These are phyloP conservation scores for Ophiostoma sp. DNA, from an alignment of 2,329 filamentous ascomycete species.

Conservation along the genomic window DNA sequence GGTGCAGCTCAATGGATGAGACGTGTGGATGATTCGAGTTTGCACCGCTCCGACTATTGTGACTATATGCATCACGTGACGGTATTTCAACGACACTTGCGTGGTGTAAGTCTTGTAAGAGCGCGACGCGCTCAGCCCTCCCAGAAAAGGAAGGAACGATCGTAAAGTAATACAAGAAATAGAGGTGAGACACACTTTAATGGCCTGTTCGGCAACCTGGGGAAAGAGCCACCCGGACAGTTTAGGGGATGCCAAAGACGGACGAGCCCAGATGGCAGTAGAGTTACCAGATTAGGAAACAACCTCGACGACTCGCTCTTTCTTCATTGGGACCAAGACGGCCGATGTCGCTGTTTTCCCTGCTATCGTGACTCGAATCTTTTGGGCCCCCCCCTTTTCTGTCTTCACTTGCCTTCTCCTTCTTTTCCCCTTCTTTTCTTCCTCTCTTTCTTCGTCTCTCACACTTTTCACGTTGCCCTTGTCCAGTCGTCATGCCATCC, in stretches of 20 bases:
- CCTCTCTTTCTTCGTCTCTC: not conserved
- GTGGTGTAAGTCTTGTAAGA: not conserved
- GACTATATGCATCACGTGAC: slow-evolving; percentile 10
- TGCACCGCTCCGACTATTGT: too few relatives aligned
- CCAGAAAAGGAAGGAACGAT: slow-evolving; percentile 3
- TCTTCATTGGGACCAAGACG: slow-evolving; percentile 8
- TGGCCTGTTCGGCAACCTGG: not conserved
- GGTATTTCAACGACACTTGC: not conserved
- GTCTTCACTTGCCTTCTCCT: too few relatives aligned
- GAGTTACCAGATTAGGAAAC: not conserved
- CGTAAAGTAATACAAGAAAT: not conserved
- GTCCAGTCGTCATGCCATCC: not conserved
- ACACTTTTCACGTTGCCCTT: not conserved
- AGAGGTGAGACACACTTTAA: not conserved
- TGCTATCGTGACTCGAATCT: not conserved
- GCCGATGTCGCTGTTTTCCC: not conserved
- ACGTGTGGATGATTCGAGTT: not conserved
- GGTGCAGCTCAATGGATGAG: not conserved
- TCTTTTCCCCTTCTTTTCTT: not conserved
- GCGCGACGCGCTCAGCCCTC: not conserved
- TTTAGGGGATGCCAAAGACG: too few relatives aligned
- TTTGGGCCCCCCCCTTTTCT: not conserved
- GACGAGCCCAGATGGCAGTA: not conserved
- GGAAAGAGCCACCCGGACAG: not conserved
- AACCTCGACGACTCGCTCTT: not conserved